Percentiles rank a stretch among this genome's conserved stretches.
These are phyloP conservation scores for Parastagonospora avenae DNA, from an alignment of 2,329 filamentous ascomycete species.

Conservation along the genomic window DNA sequence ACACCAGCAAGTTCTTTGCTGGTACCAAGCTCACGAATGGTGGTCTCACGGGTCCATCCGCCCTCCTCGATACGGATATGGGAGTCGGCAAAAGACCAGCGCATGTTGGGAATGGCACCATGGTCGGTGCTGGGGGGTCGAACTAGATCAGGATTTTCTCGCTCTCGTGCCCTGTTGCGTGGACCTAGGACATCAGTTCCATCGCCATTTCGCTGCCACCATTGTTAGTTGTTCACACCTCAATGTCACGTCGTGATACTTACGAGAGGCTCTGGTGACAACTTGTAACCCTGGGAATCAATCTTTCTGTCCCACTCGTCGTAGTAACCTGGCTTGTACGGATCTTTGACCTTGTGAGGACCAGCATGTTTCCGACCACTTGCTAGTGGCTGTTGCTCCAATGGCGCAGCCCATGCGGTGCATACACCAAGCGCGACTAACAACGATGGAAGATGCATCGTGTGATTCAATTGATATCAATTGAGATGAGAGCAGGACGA, in stretches of 20 bases:
- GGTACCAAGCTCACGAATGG: conserved; percentile 66
- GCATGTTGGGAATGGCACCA: conserved; percentile 72
- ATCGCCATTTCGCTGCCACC: conserved; percentile 52
- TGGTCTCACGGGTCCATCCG: conserved; percentile 78
- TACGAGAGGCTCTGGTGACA: conserved; percentile 66
- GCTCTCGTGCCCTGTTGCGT: conserved; percentile 69
- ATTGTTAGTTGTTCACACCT: conserved; percentile 10
- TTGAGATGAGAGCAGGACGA: conserved; percentile 1
- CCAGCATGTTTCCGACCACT: conserved; percentile 33
- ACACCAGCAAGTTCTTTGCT: conserved; percentile 76
- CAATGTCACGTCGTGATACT: conserved; percentile 19
- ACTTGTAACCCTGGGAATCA: conserved; percentile 63
- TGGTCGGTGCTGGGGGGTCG: conserved; percentile 75
- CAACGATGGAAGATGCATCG: conserved; percentile 38
- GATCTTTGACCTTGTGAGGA: conserved; percentile 41
- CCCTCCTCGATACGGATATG: conserved; percentile 65
- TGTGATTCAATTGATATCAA: conserved; percentile 20
- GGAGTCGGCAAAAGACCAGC: conserved; percentile 63
- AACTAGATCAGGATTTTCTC: conserved; percentile 73
- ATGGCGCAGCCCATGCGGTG: conserved; percentile 31
- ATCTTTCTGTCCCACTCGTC: conserved; percentile 68
- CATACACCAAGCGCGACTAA: conserved; percentile 38
- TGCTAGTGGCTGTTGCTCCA: conserved; percentile 47
- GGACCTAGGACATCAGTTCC: conserved; percentile 72
- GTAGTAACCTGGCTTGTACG: conserved; percentile 64